Percentiles rank a stretch among this genome's conserved stretches.
Evolutionary conservation across 139 green algal genomes (phyloP).

Genomic region (Asterochloris sp.): DNA sequence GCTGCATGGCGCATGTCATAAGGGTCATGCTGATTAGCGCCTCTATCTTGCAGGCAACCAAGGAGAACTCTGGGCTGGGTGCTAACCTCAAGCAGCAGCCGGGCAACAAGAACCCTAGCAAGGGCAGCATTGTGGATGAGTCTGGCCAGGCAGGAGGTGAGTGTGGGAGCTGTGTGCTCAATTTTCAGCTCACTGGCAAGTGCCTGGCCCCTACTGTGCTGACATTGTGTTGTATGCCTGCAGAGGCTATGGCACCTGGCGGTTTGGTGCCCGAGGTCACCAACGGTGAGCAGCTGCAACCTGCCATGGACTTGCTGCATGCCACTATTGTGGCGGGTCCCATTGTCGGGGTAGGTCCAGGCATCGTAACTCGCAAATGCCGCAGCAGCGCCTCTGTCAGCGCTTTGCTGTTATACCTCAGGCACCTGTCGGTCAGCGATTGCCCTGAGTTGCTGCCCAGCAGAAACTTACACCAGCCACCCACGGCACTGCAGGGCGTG

Average conservation of each 20-base stretch:
- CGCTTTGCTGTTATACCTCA: too few relatives aligned
- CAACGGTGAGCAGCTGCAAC: background rate
- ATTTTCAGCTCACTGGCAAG: background rate
- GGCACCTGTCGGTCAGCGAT: background rate
- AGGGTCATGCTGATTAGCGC: too few relatives aligned
- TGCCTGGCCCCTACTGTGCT: too few relatives aligned
- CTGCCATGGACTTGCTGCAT: too few relatives aligned
- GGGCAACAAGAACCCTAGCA: constrained; percentile 3
- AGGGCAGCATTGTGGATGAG: background rate
- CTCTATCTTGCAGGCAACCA: background rate
- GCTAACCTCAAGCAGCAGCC: constrained; percentile 3
- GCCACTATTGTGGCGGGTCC: too few relatives aligned
- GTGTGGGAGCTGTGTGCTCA: background rate
- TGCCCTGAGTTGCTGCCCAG: too few relatives aligned
- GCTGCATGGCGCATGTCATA: too few relatives aligned
- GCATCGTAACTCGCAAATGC: too few relatives aligned
- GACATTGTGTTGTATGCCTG: background rate
- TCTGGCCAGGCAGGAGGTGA: background rate
- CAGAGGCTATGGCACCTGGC: constrained; percentile 19
- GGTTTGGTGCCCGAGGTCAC: constrained; percentile 19
- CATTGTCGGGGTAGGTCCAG: too few relatives aligned
- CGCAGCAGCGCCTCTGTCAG: too few relatives aligned
- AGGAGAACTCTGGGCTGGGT: constrained; percentile 19
- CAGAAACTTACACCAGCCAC: background rate
- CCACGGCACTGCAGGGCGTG: background rate